These are phyloP conservation scores for Exophiala sideris DNA, from an alignment of 2,329 filamentous ascomycete species.

Conservation along the genomic window DNA sequence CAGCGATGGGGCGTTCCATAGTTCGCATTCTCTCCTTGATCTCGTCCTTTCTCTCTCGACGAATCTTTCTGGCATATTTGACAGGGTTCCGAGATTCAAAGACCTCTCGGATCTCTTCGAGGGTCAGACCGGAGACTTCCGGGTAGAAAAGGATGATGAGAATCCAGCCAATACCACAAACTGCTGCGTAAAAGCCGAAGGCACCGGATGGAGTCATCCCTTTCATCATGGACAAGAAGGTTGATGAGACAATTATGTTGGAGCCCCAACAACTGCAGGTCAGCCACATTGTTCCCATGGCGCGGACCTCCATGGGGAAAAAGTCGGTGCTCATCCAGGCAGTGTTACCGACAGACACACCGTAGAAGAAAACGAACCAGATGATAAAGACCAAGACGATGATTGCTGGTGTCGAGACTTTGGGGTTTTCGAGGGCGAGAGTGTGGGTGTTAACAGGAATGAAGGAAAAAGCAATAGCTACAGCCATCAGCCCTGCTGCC, in stretches of 20 bases:
- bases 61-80: conserved; percentile 39
- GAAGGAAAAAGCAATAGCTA: conserved; percentile 68
- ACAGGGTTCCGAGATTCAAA: conserved; percentile 66
- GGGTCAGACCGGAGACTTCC: conserved; percentile 74
- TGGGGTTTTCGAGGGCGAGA: conserved; percentile 20
- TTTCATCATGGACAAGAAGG: conserved; percentile 85
- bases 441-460: conserved; percentile 41
- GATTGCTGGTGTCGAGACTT: conserved; percentile 34
- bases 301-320: conserved; percentile 67
- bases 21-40: conserved; percentile 30
- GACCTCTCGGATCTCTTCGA: conserved; percentile 75
- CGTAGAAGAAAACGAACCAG: conserved; percentile 79
- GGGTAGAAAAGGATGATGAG: conserved; percentile 74
- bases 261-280: conserved; percentile 80
- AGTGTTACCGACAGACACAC: conserved; percentile 81
- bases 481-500: conserved; percentile 67
- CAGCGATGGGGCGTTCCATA: conserved; percentile 5
- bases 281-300: conserved; percentile 57
- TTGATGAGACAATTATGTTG: conserved; percentile 84
- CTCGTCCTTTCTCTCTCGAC: conserved; percentile 30
- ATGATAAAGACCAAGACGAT: conserved; percentile 73
- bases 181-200: conserved; percentile 69
- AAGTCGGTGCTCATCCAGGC: conserved; percentile 95
- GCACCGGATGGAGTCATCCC: conserved; percentile 68
- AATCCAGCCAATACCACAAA: conserved; percentile 68